A percentile compares a stretch with the other conserved stretches of the same genome.
phyloP scores from a whole-genome alignment of 225 moss, liverwort and hornwort species.

The Polytrichum commune region DNA sequence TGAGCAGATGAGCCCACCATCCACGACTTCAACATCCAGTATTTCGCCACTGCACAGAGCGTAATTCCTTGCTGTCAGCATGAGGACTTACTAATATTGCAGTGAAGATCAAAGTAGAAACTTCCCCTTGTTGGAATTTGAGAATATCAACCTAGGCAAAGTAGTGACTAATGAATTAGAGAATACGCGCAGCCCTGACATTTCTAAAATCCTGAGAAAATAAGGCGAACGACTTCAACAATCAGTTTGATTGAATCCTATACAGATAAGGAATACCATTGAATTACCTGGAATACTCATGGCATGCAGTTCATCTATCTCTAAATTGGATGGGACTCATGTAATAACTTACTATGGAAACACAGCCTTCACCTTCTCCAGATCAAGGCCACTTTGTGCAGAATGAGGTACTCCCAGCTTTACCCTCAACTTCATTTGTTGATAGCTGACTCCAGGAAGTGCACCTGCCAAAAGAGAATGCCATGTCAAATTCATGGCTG shows the following conservation, averaged over 20 bases:
- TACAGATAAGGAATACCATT: not conserved
- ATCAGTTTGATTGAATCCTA: too few relatives aligned
- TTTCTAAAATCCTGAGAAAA: too few relatives aligned
- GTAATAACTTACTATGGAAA: conserved; percentile 88
- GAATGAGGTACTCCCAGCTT: conserved; percentile 79
- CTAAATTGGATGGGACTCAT: too few relatives aligned
- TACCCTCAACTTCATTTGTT: conserved; percentile 88
- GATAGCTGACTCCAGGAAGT: conserved; percentile 76
- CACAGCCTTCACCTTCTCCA: conserved; percentile 87
- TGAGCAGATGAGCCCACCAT: conserved; percentile 96
- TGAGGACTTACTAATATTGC: not conserved
- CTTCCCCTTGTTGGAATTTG: not conserved
- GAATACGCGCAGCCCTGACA: too few relatives aligned
- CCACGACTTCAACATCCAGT: conserved; percentile 80
- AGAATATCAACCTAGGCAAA: too few relatives aligned
- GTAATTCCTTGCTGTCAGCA: not conserved
- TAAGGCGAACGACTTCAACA: too few relatives aligned
- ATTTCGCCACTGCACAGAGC: conserved; percentile 75
- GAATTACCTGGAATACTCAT: too few relatives aligned
- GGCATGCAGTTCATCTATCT: too few relatives aligned
- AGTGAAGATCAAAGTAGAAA: not conserved
- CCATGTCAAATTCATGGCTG: not conserved
- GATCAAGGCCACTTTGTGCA: conserved; percentile 71
- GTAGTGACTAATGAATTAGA: too few relatives aligned
- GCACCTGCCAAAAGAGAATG: conserved; percentile 51